Evolutionary conservation across 2,329 filamentous ascomycete genomes (phyloP).

Genomic region (Akanthomyces muscarius): DNA sequence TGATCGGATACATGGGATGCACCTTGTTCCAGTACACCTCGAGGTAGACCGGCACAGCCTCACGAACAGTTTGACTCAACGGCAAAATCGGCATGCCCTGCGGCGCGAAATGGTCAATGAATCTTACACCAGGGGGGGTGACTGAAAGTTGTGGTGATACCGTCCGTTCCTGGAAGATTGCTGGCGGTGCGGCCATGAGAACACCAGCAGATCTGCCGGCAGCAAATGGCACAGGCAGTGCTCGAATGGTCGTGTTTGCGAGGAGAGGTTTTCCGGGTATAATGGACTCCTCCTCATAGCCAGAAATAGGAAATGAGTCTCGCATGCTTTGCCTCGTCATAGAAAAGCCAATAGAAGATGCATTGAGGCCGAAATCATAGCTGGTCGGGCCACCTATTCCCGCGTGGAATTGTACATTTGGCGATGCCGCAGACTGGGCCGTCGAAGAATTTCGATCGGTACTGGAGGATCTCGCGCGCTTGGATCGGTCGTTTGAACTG

Average conservation of each 20-base stretch:
- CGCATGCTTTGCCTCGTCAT: not conserved
- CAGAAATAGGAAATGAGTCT: conserved; percentile 27
- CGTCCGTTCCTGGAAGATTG: conserved; percentile 31
- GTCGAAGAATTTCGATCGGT: conserved; percentile 28
- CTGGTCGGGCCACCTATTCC: not conserved
- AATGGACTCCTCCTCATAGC: conserved; percentile 34
- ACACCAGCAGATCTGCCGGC: conserved; percentile 46
- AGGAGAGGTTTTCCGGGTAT: conserved; percentile 36
- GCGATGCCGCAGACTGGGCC: not conserved
- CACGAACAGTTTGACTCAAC: conserved; percentile 37
- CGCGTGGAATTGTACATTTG: not conserved
- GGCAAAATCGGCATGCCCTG: conserved; percentile 19
- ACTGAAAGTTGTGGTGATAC: not conserved
- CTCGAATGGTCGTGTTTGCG: conserved; percentile 41
- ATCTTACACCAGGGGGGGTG: not conserved
- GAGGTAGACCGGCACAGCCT: conserved; percentile 47
- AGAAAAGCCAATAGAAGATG: not conserved
- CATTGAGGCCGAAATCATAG: not conserved
- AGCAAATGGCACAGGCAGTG: conserved; percentile 44
- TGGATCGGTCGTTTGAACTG: conserved; percentile 27
- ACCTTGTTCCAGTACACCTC: conserved; percentile 52
- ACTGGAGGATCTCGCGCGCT: conserved; percentile 27
- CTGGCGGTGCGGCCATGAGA: conserved; percentile 43
- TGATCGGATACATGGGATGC: conserved; percentile 45
- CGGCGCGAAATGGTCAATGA: not conserved